Percentiles rank a stretch among this genome's conserved stretches.
Conservation (phyloP, 495 filamentous ascomycete species). For the Rusavskia elegans region DNA sequence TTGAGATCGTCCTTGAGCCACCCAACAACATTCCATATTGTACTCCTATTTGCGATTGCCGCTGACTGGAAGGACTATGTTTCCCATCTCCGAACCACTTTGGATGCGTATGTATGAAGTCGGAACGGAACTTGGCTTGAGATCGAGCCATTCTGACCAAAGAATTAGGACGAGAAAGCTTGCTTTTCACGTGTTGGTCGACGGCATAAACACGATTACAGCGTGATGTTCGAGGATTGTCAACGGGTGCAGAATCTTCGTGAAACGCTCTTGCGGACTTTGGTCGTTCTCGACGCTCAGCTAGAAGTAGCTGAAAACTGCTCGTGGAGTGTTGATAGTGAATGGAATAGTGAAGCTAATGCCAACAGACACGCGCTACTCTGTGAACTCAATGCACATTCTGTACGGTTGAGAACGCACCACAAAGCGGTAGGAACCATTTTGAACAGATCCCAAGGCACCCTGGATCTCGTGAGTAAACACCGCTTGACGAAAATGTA, state of each 20-base stretch:
- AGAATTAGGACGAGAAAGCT: slow-evolving; percentile 3
- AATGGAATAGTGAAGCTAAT: too few relatives aligned
- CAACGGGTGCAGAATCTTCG: slow-evolving; percentile 4
- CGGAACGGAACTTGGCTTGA: background rate
- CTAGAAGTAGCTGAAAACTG: slow-evolving; percentile 4
- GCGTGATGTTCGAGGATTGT: slow-evolving; percentile 1
- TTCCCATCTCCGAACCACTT: background rate
- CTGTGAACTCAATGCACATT: slow-evolving; percentile 1
- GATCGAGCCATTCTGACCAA: too few relatives aligned
- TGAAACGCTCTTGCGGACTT: slow-evolving; percentile 1
- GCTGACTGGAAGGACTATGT: background rate
- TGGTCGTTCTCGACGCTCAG: slow-evolving; percentile 1
- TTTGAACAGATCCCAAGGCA: slow-evolving; percentile 1
- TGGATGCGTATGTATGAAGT: background rate
- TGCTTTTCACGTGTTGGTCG: slow-evolving; percentile 4
- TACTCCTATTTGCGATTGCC: background rate
- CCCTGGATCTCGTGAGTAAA: slow-evolving; percentile 3
- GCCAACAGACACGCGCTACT: background rate
- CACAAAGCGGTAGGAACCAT: background rate
- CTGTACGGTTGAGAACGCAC: slow-evolving; percentile 1
- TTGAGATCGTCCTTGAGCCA: background rate
- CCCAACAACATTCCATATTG: slow-evolving; percentile 1
- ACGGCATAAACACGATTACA: slow-evolving; percentile 1
- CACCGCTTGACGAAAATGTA: background rate
- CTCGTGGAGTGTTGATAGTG: background rate